Evolutionary conservation across 2,329 filamentous ascomycete genomes (phyloP).

Genomic region (Didymella pomorum): DNA sequence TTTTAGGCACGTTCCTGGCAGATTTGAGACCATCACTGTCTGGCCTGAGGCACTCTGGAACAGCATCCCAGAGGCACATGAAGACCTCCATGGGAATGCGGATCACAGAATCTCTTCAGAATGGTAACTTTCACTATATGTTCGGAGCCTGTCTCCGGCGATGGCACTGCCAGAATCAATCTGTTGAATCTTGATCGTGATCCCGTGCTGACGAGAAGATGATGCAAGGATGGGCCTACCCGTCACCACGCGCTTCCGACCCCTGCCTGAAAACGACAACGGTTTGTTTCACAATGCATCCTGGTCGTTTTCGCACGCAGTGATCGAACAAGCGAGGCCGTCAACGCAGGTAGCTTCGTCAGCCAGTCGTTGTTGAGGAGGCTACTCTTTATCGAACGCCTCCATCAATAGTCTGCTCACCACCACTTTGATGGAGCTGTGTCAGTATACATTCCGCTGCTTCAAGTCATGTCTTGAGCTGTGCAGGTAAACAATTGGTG

Average conservation of each 20-base stretch:
- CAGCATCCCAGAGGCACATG: not conserved
- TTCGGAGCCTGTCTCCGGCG: not conserved
- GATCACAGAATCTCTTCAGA: not conserved
- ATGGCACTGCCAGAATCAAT: slow-evolving; percentile 11
- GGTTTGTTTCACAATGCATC: slow-evolving; percentile 38
- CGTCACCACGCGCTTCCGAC: slow-evolving; percentile 23
- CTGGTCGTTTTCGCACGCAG: slow-evolving; percentile 25
- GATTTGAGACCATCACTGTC: slow-evolving; percentile 44
- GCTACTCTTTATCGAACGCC: slow-evolving; percentile 19
- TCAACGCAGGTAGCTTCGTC: slow-evolving; percentile 9
- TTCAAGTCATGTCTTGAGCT: slow-evolving; percentile 8
- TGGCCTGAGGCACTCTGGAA: slow-evolving; percentile 35
- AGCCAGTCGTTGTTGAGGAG: slow-evolving; percentile 19
- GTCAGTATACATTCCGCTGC: not conserved
- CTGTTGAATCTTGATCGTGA: slow-evolving; percentile 6
- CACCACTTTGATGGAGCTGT: not conserved
- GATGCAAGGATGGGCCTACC: slow-evolving; percentile 31
- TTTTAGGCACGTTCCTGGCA: slow-evolving; percentile 10
- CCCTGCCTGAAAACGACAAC: slow-evolving; percentile 30
- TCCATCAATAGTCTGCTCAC: slow-evolving; percentile 12
- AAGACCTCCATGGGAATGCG: not conserved
- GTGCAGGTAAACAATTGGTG: not conserved
- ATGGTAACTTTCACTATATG: slow-evolving; percentile 1
- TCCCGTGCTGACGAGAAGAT: slow-evolving; percentile 18
- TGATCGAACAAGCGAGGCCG: slow-evolving; percentile 16